phyloP scores from a whole-genome alignment of 495 filamentous ascomycete genomes.

The Xylaria telfairii region DNA sequence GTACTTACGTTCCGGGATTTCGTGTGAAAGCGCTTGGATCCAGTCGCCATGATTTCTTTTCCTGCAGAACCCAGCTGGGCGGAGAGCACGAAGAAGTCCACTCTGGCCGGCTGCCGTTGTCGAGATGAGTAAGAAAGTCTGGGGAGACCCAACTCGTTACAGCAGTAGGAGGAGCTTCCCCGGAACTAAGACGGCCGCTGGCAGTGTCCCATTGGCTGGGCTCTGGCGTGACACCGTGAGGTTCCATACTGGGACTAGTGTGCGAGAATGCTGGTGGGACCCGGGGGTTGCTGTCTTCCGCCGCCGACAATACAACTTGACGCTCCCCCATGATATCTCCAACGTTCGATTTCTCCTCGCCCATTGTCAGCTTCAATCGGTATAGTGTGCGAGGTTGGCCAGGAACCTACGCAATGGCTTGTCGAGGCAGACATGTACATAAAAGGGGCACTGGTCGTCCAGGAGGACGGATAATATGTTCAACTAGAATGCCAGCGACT shows the following conservation, averaged over 20 bases:
- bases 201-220: background rate
- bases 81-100: constrained; percentile 4
- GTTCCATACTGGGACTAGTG: constrained; percentile 30
- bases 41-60: constrained; percentile 14
- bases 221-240: background rate
- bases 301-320: background rate
- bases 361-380: background rate
- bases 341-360: too few relatives aligned
- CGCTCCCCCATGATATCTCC: background rate
- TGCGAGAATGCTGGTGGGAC: constrained; percentile 29
- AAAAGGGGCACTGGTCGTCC: background rate
- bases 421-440: background rate
- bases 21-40: constrained; percentile 29
- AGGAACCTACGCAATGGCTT: background rate
- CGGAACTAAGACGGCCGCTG: background rate
- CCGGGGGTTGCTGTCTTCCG: background rate
- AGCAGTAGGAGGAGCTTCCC: background rate
- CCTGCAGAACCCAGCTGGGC: background rate
- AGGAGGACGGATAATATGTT: background rate
- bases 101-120: background rate
- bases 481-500: background rate
- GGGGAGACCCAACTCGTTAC: background rate
- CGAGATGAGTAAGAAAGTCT: background rate
- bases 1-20: constrained; percentile 34
- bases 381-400: constrained; percentile 11